Evolutionary conservation across 441 rosid species (phyloP).

Genomic region (Heliophila coronopifolia): DNA sequence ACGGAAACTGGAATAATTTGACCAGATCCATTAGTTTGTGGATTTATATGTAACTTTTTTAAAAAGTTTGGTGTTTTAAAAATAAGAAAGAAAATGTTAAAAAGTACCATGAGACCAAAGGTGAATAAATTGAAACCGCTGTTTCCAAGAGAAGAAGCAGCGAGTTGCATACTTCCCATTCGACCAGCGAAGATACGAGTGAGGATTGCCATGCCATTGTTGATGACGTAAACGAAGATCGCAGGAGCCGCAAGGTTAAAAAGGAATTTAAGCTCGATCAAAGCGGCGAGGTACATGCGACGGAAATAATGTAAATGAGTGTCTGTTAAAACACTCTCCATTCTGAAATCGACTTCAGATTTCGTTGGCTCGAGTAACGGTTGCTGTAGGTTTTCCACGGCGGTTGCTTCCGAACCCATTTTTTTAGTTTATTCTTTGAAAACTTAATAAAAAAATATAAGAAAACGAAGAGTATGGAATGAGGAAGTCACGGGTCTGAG

Average conservation of each 20-base stretch:
- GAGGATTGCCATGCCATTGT: constrained; percentile 45
- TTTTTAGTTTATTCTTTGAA: neutral
- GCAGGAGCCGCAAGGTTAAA: constrained; percentile 50
- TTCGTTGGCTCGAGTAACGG: constrained; percentile 26
- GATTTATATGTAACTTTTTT: too few relatives aligned
- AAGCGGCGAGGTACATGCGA: constrained; percentile 34
- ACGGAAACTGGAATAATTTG: too few relatives aligned
- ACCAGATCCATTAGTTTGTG: too few relatives aligned
- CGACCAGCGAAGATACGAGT: constrained; percentile 57
- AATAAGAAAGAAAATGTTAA: neutral
- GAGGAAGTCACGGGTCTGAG: neutral
- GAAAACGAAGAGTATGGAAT: neutral
- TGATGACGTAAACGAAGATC: constrained; percentile 44
- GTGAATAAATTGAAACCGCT: constrained; percentile 54
- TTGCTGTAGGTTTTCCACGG: constrained; percentile 22
- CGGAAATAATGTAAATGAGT: constrained; percentile 23
- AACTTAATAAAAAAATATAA: neutral
- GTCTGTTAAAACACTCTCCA: constrained; percentile 46
- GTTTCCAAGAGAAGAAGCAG: constrained; percentile 61
- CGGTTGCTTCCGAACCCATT: constrained; percentile 25
- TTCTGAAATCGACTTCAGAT: constrained; percentile 23
- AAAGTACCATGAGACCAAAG: constrained; percentile 57
- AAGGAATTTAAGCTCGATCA: constrained; percentile 40
- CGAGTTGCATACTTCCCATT: constrained; percentile 59
- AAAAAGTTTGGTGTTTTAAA: too few relatives aligned